A percentile compares a stretch with the other conserved stretches of the same genome.
Conservation (phyloP, 2,329 filamentous ascomycete genomes). For the Ophiostoma himal-ulmi region DNA sequence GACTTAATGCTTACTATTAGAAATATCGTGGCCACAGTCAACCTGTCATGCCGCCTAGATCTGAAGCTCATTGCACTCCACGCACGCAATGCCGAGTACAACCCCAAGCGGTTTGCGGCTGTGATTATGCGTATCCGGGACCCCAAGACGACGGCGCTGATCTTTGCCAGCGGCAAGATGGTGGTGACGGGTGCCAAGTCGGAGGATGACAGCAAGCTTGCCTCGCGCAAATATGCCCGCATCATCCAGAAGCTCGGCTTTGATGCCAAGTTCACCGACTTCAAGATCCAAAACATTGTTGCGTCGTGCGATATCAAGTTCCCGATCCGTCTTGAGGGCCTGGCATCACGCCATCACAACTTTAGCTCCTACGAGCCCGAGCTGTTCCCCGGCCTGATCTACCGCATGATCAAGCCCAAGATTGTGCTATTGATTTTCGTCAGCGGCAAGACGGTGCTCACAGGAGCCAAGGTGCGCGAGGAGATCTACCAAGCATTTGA, state of each 20-base stretch:
- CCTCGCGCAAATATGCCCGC: conserved; percentile 93
- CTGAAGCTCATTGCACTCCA: conserved; percentile 98
- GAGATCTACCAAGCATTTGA: conserved; percentile 97
- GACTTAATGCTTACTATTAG: not conserved
- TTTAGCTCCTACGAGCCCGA: conserved; percentile 99
- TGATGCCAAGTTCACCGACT: conserved; percentile 98
- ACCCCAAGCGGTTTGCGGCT: conserved; percentile 97
- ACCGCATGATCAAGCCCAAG: conserved; percentile 99
- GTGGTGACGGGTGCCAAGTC: conserved; percentile 97
- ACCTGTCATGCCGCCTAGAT: conserved; percentile 93
- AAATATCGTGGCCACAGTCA: conserved; percentile 91
- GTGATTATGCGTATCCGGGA: conserved; percentile 99
- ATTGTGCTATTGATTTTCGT: conserved; percentile 98
- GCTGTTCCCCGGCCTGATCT: conserved; percentile 97
- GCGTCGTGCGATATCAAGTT: conserved; percentile 99
- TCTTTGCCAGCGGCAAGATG: conserved; percentile 99
- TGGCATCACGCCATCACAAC: conserved; percentile 96
- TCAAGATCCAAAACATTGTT: conserved; percentile 99
- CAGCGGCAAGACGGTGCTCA: conserved; percentile 95
- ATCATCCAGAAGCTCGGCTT: conserved; percentile 99
- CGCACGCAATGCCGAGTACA: conserved; percentile 97
- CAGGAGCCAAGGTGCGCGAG: conserved; percentile 94
- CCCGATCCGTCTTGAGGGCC: conserved; percentile 90
- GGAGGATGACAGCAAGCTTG: conserved; percentile 95
- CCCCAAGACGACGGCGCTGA: conserved; percentile 94